A percentile compares a stretch with the other conserved stretches of the same genome.
Evolutionary conservation across 2,329 filamentous ascomycete genomes (phyloP).

Genomic region (Parascedosporium putredinis): DNA sequence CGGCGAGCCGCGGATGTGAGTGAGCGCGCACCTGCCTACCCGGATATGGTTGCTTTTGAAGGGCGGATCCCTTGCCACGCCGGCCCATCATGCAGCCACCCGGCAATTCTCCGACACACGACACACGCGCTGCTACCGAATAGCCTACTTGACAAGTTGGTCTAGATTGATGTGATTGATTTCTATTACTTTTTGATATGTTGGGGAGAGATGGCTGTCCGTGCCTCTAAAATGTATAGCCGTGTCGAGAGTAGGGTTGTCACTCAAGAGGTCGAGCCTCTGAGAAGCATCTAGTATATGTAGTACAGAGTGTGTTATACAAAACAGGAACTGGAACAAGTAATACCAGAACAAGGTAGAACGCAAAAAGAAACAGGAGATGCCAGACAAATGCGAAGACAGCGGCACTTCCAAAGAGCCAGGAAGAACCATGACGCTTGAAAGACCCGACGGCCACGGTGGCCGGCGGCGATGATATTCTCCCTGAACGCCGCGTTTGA

Average conservation of each 20-base stretch:
- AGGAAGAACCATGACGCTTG: not conserved
- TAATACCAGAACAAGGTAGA: not conserved
- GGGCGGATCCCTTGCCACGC: no score
- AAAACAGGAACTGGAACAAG: no score
- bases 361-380: not conserved
- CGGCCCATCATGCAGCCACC: no score
- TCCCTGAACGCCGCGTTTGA: slow-evolving; percentile 6
- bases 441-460: not conserved
- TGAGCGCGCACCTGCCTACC: no score
- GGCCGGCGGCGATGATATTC: not conserved
- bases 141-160: no score
- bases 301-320: slow-evolving; percentile 5
- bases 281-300: slow-evolving; percentile 2
- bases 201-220: no score
- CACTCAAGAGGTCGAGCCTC: not conserved
- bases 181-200: slow-evolving; percentile 3
- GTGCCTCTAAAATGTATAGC: slow-evolving; percentile 1
- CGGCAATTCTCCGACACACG: no score
- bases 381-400: not conserved
- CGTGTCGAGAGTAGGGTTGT: slow-evolving; percentile 2
- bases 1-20: no score
- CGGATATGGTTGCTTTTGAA: no score
- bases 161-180: not conserved
- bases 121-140: no score
- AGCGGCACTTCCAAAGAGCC: no score